phyloP scores from a whole-genome alignment of 2,329 filamentous ascomycete genomes.

The Stagonosporopsis cucurbitacearum region DNA sequence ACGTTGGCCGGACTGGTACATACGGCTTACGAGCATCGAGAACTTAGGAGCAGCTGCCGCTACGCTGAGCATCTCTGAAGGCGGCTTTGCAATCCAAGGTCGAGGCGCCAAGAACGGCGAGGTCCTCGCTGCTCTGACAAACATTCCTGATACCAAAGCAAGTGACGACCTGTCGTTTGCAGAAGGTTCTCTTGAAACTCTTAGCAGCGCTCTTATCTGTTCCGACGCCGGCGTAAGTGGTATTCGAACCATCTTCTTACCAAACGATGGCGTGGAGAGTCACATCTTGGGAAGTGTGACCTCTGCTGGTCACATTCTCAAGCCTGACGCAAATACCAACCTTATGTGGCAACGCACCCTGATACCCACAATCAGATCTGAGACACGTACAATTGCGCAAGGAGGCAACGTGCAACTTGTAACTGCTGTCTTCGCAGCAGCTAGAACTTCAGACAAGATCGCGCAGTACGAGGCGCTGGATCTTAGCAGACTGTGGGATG shows the following conservation, averaged over 20 bases:
- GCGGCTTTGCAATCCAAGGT: conserved; percentile 43
- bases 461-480: conserved; percentile 23
- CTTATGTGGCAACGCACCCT: conserved; percentile 44
- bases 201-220: conserved; percentile 24
- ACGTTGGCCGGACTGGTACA: conserved; percentile 42
- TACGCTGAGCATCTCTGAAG: conserved; percentile 26
- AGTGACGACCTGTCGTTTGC: conserved; percentile 3
- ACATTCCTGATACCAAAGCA: not conserved
- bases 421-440: conserved; percentile 36
- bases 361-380: conserved; percentile 32
- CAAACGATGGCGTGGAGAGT: not conserved
- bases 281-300: not conserved
- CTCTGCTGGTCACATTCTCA: conserved; percentile 27
- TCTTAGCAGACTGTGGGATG: conserved; percentile 29
- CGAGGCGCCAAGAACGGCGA: conserved; percentile 29
- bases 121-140: conserved; percentile 17
- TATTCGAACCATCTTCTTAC: conserved; percentile 19
- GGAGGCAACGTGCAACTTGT: conserved; percentile 10
- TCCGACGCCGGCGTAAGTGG: conserved; percentile 41
- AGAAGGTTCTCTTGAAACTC: conserved; percentile 28
- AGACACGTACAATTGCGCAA: not conserved
- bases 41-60: conserved; percentile 9
- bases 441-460: conserved; percentile 22
- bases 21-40: conserved; percentile 30
- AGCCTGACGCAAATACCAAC: conserved; percentile 47